Conservation (phyloP, 306 rosid genomes). For the Acacia crassicarpa region DNA sequence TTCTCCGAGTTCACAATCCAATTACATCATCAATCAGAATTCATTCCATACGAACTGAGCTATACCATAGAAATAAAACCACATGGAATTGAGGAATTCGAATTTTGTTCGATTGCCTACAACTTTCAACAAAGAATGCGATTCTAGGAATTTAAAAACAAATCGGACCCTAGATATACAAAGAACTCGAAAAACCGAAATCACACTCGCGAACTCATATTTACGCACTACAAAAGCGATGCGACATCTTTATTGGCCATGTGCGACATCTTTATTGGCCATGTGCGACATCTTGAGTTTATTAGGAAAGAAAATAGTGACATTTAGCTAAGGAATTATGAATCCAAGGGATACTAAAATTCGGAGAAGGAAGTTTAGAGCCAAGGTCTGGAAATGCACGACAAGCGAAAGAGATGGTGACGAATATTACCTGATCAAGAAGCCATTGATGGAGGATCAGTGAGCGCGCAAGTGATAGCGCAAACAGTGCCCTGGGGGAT, state of each 20-base stretch:
- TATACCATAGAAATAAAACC: slow-evolving; percentile 11
- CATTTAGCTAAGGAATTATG: neutral
- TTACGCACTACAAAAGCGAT: neutral
- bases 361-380: neutral
- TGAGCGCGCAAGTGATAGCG: neutral
- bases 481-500: slow-evolving; percentile 9
- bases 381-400: neutral
- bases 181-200: neutral
- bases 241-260: neutral
- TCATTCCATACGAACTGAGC: slow-evolving; percentile 32
- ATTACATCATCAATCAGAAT: slow-evolving; percentile 25
- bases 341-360: slow-evolving; percentile 1
- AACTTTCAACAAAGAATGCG: slow-evolving; percentile 3
- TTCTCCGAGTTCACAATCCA: slow-evolving; percentile 31
- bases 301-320: neutral
- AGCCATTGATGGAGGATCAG: slow-evolving; percentile 42
- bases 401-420: neutral
- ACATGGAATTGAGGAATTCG: slow-evolving; percentile 4
- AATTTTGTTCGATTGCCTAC: slow-evolving; percentile 2
- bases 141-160: slow-evolving; percentile 20
- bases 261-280: neutral
- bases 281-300: neutral
- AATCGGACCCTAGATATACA: slow-evolving; percentile 35
- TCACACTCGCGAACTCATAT: neutral
- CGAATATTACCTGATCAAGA: slow-evolving; percentile 41